A percentile compares a stretch with the other conserved stretches of the same genome.
Evolutionary conservation across 176 grass and related monocot species (phyloP).

Genomic region (Oryza longistaminata): DNA sequence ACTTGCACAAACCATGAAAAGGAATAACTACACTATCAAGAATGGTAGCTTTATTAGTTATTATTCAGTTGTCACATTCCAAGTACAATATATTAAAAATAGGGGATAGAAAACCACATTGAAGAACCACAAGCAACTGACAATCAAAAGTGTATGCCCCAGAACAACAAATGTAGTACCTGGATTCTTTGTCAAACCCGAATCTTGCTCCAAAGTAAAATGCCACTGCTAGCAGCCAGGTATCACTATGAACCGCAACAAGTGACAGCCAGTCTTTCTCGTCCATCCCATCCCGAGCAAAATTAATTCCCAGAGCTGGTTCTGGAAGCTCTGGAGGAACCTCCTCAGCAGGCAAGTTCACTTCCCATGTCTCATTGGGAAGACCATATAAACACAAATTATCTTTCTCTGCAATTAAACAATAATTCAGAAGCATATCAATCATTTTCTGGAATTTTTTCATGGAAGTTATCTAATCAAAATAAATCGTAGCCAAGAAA

Average conservation of each 20-base stretch:
- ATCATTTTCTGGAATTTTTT: not conserved
- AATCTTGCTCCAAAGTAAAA: constrained; percentile 96
- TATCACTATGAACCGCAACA: constrained; percentile 90
- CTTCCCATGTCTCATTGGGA: constrained; percentile 97
- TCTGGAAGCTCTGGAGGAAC: constrained; percentile 97
- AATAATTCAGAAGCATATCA: not conserved
- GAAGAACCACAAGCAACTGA: not conserved
- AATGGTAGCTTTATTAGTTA: not conserved
- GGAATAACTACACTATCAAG: constrained; percentile 1
- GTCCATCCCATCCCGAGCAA: constrained; percentile 94
- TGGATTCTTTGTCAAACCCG: constrained; percentile 90
- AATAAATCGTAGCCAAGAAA: constrained; percentile 12
- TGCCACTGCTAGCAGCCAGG: constrained; percentile 77
- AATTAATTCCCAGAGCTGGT: constrained; percentile 94
- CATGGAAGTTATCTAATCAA: constrained; percentile 12
- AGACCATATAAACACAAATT: constrained; percentile 93
- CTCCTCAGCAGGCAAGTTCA: constrained; percentile 89
- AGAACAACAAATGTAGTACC: constrained; percentile 52
- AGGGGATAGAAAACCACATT: not conserved
- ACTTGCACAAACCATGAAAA: constrained; percentile 1
- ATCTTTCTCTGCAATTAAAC: constrained; percentile 84
- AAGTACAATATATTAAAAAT: not conserved
- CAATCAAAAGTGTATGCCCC: not conserved
- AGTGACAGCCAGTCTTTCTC: constrained; percentile 94
- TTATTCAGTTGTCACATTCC: not conserved